Evolutionary conservation across 2,329 filamentous ascomycete species (phyloP).

Genomic region (Colletotrichum chrysophilum): DNA sequence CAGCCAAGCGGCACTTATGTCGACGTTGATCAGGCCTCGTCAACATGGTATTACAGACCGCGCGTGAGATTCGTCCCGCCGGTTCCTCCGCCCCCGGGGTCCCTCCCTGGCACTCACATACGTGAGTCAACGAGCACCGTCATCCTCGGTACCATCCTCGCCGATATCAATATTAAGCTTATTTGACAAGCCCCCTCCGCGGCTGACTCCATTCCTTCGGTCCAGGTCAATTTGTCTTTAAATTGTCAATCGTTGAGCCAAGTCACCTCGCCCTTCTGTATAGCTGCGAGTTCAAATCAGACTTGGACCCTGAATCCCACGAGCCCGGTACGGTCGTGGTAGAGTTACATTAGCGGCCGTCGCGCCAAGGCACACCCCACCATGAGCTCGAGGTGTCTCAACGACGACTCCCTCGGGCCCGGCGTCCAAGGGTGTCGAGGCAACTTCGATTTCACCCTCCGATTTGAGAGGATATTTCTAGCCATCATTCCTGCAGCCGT

Average conservation of each 20-base stretch:
- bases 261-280: neutral
- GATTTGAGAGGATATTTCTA: conserved; percentile 47
- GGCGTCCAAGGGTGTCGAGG: conserved; percentile 41
- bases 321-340: neutral
- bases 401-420: conserved; percentile 41
- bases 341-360: neutral
- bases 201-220: neutral
- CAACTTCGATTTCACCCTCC: conserved; percentile 49
- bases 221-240: neutral
- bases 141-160: neutral
- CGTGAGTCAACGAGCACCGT: neutral
- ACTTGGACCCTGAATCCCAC: neutral
- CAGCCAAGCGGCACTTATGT: neutral
- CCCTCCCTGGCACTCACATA: neutral
- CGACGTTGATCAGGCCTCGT: neutral
- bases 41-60: neutral
- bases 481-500: conserved; percentile 39
- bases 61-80: neutral
- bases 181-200: neutral
- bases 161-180: neutral
- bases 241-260: neutral
- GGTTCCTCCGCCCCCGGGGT: neutral
- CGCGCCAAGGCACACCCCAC: neutral
- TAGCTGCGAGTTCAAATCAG: neutral
- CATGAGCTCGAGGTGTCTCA: conserved; percentile 26